Conservation (phyloP, 2,329 filamentous ascomycete species). For the Chalaropsis ovoidea region DNA sequence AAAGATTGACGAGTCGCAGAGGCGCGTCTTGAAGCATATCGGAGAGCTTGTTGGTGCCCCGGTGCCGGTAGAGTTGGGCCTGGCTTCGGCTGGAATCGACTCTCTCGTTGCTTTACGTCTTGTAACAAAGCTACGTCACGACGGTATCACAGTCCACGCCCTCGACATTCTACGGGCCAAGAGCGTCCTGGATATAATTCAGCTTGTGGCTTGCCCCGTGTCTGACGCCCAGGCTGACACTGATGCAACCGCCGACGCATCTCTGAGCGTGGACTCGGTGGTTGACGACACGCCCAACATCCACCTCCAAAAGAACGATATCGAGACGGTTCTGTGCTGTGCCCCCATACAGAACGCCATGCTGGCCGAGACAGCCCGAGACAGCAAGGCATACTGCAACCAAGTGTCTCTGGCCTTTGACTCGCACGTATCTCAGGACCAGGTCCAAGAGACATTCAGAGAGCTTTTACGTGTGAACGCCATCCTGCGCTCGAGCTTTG, state of each 20-base stretch:
- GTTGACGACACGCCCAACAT: background rate
- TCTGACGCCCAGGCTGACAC: background rate
- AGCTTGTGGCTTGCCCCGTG: background rate
- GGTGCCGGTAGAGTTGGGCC: conserved; percentile 34
- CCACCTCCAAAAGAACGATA: conserved; percentile 17
- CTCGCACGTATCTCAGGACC: conserved; percentile 30
- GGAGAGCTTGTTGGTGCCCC: conserved; percentile 33
- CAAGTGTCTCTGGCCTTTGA: conserved; percentile 57
- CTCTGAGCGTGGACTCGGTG: background rate
- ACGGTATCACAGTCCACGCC: conserved; percentile 47
- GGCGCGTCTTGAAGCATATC: background rate
- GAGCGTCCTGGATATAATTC: background rate
- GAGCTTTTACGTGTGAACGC: conserved; percentile 47
- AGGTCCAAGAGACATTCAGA: conserved; percentile 42
- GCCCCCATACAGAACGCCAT: conserved; percentile 69
- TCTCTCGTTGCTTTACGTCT: conserved; percentile 45
- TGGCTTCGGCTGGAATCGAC: conserved; percentile 52
- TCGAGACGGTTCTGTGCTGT: conserved; percentile 48
- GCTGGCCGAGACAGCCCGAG: conserved; percentile 60
- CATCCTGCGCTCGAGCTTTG: conserved; percentile 65
- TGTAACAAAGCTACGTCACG: conserved; percentile 51
- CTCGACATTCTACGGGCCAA: conserved; percentile 40
- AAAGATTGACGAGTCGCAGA: background rate
- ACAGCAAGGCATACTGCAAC: conserved; percentile 62
- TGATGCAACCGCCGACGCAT: too few species aligned